Evolutionary conservation across 1,284 basidiomycete species (phyloP), one percentile per base, ranked within the genome.

Genomic region (Sparassis latifolia): DNA sequence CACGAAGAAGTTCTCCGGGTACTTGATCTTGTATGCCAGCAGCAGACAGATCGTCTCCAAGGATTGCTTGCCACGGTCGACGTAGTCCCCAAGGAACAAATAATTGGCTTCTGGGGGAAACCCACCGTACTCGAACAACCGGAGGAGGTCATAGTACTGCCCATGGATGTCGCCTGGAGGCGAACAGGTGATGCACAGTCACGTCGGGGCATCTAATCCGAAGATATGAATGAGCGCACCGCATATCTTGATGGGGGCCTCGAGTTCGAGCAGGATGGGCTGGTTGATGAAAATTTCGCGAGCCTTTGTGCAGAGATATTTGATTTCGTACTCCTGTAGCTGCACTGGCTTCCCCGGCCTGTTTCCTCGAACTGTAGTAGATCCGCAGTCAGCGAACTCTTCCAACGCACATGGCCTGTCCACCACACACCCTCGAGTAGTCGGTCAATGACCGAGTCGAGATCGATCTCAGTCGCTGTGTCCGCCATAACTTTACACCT

Each of bases 1-100:
- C 66, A 96, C 91, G 75, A 96, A 96, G 72, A 96, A 96, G 77
- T 96, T 96, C 80, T 96, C 92, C 49, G 92, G 93, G 76, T 96
- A 96, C 80, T 96, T 96, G 82, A 96, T 96, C 82, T 94, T 94
- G 84, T 94, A 94, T 47, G 90, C 89, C 57, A 94, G 82, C 52
- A 94, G 78, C 33, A 89, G 79, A 63, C 91, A 94, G 68, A 96
- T 96, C 29, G 93, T 95, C 74, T 96, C 93, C 59, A 96, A 80
- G 47, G 86, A 89, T 70, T 95, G 92, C 72, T 96, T 96, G 62
- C 93, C 92, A 69, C 92, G 84, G 74, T 96, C 93, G 62, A 96
- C 93, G 66, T 95, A 96, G 72, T 95, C 92, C 55, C 92, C 92
- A 45, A 96, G 81, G 79, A 96, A 96, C 62, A 94, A 85, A 72